Evolutionary conservation across 768 basidiomycete species (phyloP).

Genomic region (Mycena latifolia): DNA sequence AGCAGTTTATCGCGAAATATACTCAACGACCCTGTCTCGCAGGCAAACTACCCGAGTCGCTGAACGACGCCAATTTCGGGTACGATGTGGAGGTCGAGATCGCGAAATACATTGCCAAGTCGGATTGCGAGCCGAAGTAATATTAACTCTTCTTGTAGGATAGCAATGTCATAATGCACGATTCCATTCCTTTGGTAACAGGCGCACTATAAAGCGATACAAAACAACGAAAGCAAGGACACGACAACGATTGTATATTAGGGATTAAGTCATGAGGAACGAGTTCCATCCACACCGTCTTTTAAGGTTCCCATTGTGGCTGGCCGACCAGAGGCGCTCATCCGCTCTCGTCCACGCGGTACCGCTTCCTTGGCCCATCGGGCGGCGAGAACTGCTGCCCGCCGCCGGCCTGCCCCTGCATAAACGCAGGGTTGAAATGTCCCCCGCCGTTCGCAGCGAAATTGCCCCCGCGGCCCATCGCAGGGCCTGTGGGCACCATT

Average conservation of each 20-base stretch:
- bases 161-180: slow-evolving; percentile 14
- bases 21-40: neutral
- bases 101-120: slow-evolving; percentile 37
- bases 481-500: slow-evolving; percentile 56
- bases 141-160: neutral
- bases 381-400: slow-evolving; percentile 45
- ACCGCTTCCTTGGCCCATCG: slow-evolving; percentile 67
- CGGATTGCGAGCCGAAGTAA: slow-evolving; percentile 26
- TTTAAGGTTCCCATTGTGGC: slow-evolving; percentile 11
- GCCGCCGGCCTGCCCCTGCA: slow-evolving; percentile 60
- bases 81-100: slow-evolving; percentile 46
- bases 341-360: slow-evolving; percentile 65
- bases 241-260: slow-evolving; percentile 34
- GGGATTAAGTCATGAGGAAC: slow-evolving; percentile 30
- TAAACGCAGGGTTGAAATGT: slow-evolving; percentile 84
- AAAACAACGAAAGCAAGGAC: slow-evolving; percentile 29
- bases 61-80: slow-evolving; percentile 42
- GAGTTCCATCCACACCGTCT: slow-evolving; percentile 22
- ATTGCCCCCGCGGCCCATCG: slow-evolving; percentile 58
- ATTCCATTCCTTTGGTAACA: slow-evolving; percentile 21
- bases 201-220: slow-evolving; percentile 11
- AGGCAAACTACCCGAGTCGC: slow-evolving; percentile 48
- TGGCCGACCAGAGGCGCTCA: slow-evolving; percentile 29
- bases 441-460: slow-evolving; percentile 60
- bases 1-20: neutral